Evolutionary conservation across 495 filamentous ascomycete genomes (phyloP).

Genomic region (Pseudomonodictys pantanalensis): DNA sequence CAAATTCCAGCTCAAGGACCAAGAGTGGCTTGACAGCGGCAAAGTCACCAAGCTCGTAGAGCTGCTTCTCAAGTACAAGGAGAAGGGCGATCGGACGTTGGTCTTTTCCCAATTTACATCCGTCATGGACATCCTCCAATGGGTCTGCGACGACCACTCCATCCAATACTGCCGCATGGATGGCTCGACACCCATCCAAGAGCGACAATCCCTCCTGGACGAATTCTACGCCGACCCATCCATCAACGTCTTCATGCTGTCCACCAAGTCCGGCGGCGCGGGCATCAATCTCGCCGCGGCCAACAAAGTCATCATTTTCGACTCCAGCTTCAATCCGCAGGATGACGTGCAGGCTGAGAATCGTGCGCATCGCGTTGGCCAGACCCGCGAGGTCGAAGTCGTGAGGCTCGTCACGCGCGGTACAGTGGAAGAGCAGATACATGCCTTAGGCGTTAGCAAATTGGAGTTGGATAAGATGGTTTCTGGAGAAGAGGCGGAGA

Average conservation of each 20-base stretch:
- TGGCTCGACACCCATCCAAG: slow-evolving; percentile 76
- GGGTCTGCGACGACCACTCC: slow-evolving; percentile 68
- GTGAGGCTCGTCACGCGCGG: slow-evolving; percentile 72
- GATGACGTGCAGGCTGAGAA: slow-evolving; percentile 97
- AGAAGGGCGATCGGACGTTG: slow-evolving; percentile 80
- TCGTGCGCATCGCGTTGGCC: slow-evolving; percentile 90
- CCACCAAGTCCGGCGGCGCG: slow-evolving; percentile 88
- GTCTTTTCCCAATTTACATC: slow-evolving; percentile 92
- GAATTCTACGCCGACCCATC: slow-evolving; percentile 70
- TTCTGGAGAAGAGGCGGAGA: slow-evolving; percentile 52
- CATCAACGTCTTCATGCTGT: slow-evolving; percentile 89
- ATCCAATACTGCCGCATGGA: slow-evolving; percentile 79
- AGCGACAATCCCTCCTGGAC: slow-evolving; percentile 83
- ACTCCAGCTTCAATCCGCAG: slow-evolving; percentile 92
- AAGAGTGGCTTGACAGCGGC: slow-evolving; percentile 89
- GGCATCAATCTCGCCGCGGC: slow-evolving; percentile 93
- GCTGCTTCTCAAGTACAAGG: slow-evolving; percentile 67
- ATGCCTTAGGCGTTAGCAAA: slow-evolving; percentile 84
- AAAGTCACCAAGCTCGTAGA: slow-evolving; percentile 77
- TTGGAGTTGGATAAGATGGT: slow-evolving; percentile 87
- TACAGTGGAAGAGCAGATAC: slow-evolving; percentile 92
- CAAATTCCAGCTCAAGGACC: slow-evolving; percentile 65
- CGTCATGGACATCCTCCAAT: slow-evolving; percentile 84
- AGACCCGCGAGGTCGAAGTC: slow-evolving; percentile 85
- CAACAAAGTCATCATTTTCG: slow-evolving; percentile 97